phyloP scores from a whole-genome alignment of 31 red algal species.

The Odonthalia washingtoniensis region DNA sequence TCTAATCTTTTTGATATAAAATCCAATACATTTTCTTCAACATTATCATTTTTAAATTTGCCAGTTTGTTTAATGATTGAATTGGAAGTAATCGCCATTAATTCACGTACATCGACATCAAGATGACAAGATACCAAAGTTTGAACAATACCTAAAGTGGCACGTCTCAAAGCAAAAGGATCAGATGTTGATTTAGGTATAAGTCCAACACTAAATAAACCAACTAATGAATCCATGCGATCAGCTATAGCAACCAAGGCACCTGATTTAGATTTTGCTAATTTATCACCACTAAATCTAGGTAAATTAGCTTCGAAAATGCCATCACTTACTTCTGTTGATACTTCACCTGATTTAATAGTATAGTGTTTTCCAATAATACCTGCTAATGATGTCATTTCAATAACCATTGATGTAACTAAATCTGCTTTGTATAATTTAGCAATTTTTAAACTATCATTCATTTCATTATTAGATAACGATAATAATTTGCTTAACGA shows the following conservation, averaged over 20 bases:
- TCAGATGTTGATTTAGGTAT: constrained; percentile 88
- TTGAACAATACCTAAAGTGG: constrained; percentile 88
- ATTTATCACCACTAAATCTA: constrained; percentile 74
- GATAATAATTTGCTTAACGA: constrained; percentile 20
- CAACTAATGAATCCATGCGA: constrained; percentile 93
- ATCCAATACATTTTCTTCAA: constrained; percentile 51
- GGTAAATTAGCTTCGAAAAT: constrained; percentile 92
- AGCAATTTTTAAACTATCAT: constrained; percentile 44
- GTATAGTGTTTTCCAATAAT: constrained; percentile 95
- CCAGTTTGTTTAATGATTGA: constrained; percentile 6
- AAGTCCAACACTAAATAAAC: constrained; percentile 87
- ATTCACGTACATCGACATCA: constrained; percentile 47
- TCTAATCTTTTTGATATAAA: constrained; percentile 81
- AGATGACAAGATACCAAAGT: constrained; percentile 61
- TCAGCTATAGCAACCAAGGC: constrained; percentile 76
- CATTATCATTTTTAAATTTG: constrained; percentile 4
- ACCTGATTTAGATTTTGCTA: constrained; percentile 73
- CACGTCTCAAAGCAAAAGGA: constrained; percentile 89
- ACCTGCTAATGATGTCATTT: constrained; percentile 95
- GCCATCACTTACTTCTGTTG: constrained; percentile 49
- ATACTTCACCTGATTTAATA: constrained; percentile 63
- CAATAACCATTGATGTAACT: constrained; percentile 87
- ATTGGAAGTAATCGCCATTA: constrained; percentile 44
- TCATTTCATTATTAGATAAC: constrained; percentile 23
- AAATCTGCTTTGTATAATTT: constrained; percentile 92